Evolutionary conservation across 345 rosid species (phyloP), one percentile per base, ranked within the genome.

Genomic region (Geranium brycei): DNA sequence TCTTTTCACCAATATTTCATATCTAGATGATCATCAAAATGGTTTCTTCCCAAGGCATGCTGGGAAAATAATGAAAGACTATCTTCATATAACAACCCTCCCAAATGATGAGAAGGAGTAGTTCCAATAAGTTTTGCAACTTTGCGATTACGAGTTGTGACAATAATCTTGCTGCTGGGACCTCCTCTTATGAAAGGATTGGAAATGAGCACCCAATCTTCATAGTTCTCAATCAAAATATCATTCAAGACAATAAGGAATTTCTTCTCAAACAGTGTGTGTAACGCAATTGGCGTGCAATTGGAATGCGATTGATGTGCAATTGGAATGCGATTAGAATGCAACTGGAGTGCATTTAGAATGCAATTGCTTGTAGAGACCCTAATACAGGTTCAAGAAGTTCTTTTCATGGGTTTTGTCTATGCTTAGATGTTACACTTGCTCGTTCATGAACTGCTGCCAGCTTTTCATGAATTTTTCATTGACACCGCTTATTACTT

Each of bases 101-200:
- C 57, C 64, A 81, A 41, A 12, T 1, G 62, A 69, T 73, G 71
- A 58, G 57, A 4, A 31, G 31, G 61, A 16, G 40, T 70, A 64
- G 69, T 67, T 19, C 68, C 66, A 19, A 74, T 63, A 51, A 62
- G 51, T 15, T 66, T 60, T 3, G 77, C 65, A n/a, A 81, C 82
- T 57, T 23, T 31, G 17, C 31, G 16, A 64, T 71, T 69, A 18
- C 81, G 72, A n/a, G 88, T 75, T 16, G 88, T 83, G 63, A 77
- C 65, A 55, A 79, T 69, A 13, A 79, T 72, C 69, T 76, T 79
- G 62, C 86, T 74, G 59, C 32, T 35, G 12, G 16, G 41, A 15
- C 17, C 31, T 12, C 70, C 28, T 2, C 51, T 35, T 5, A 2
- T 19, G 12, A 59, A 67, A 17, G 64, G 58, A 15, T 6, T 67